Percentiles rank a stretch among this genome's conserved stretches.
These are phyloP conservation scores for Candida silvicultrix DNA, from an alignment of 805 yeast species.

Conservation along the genomic window DNA sequence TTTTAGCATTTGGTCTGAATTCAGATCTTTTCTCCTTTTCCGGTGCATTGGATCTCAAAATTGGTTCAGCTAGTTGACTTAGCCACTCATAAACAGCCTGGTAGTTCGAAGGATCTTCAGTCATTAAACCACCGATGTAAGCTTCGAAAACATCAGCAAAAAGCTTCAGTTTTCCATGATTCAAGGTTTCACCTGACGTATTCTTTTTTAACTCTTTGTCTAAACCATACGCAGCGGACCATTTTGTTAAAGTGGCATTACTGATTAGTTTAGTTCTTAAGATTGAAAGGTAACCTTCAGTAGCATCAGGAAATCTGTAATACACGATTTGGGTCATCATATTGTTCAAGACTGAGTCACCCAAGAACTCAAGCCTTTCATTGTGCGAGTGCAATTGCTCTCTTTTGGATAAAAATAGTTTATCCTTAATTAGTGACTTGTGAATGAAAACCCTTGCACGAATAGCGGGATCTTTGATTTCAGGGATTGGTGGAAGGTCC, in stretches of 20 bases:
- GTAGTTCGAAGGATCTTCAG: conserved; percentile 46
- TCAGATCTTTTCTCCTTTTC: conserved; percentile 16
- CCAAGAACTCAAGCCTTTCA: conserved; percentile 85
- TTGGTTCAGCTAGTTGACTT: conserved; percentile 40
- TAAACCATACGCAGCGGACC: conserved; percentile 65
- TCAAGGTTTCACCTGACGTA: conserved; percentile 34
- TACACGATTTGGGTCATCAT: conserved; percentile 66
- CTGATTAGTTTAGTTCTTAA: conserved; percentile 66
- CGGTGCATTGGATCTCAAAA: conserved; percentile 21
- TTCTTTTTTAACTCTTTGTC: conserved; percentile 48
- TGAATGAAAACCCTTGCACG: conserved; percentile 75
- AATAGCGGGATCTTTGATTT: conserved; percentile 51
- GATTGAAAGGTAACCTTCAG: conserved; percentile 77
- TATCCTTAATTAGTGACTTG: conserved; percentile 61
- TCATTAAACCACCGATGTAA: conserved; percentile 76
- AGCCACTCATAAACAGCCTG: conserved; percentile 53
- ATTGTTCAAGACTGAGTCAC: conserved; percentile 78
- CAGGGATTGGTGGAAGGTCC: conserved; percentile 65
- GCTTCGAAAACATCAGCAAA: conserved; percentile 93
- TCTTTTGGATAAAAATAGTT: conserved; percentile 44
- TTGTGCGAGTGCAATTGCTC: conserved; percentile 64
- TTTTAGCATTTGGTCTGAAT: conserved; percentile 64
- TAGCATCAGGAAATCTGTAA: conserved; percentile 56
- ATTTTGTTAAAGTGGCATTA: conserved; percentile 64
- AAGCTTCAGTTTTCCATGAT: conserved; percentile 58